Evolutionary conservation across 805 yeast genomes (phyloP), one percentile per base, ranked within the genome.

Genomic region (Teunomyces pallodes): DNA sequence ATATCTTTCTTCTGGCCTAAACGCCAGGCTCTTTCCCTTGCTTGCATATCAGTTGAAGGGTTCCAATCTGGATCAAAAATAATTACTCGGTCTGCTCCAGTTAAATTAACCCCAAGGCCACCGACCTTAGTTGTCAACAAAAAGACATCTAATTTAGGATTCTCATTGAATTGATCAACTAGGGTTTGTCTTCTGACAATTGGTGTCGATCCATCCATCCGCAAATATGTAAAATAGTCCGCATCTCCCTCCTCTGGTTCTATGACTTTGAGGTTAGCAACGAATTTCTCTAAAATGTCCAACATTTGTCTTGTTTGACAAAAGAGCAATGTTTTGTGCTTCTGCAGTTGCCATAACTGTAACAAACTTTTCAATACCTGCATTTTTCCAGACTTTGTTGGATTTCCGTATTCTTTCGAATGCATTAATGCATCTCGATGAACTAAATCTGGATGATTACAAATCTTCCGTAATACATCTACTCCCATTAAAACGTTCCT

Each of bases 11-110:
- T 91, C 65, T 92, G 99, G 1, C 99, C 99, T 53, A 92, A 75
- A 54, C 99, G 75, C 98, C 98, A 94, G 0, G 98, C 97, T 43
- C 99, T 70, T 64, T 92, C 99, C 50, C 98, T 75, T 0, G 99
- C 99, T 66, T 92, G 99, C 50, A 91, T 77, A 70, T 92, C 99
- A 0, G 98, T 94, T 0, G 97, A 90, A 0, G 99, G 99, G 60
- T 92, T 92, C 99, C 99, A 92, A 66, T 94, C 98, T 0, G 99
- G 99, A 60, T 92, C 99, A 62, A 80, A 92, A 12, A 92, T 92
- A 17, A 92, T 89, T 9, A 92, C 97, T 40, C 98, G 71, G 55
- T 90, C 90, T 0, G 99, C 98, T 3, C 98, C 98, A 0, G 97
- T 92, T 41, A 92, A 65, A 64, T 92, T 92, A 1, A 92, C 88